Conservation (phyloP, 2,329 filamentous ascomycete genomes). For the Colletotrichum brevisporum region DNA sequence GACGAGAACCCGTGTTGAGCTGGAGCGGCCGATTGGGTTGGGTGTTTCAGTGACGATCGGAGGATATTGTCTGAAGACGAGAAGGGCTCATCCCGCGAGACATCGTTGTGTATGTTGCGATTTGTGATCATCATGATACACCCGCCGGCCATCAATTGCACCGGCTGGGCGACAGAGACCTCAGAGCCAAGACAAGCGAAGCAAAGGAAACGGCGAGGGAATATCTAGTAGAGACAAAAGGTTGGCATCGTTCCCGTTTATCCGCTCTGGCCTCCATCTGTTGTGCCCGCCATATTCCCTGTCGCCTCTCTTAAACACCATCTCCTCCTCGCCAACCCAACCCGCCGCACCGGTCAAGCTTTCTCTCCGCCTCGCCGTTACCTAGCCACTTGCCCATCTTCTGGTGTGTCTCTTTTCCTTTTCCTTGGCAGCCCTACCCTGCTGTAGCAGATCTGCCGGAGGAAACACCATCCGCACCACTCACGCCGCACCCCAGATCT, state of each 20-base stretch:
- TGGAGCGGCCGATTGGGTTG: constrained; percentile 23
- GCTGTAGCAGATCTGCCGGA: constrained; percentile 35
- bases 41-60: constrained; percentile 24
- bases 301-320: no score
- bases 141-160: constrained; percentile 1
- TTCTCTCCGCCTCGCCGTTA: constrained; percentile 16
- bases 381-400: no score
- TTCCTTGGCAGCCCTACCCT: constrained; percentile 31
- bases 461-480: constrained; percentile 29
- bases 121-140: constrained; percentile 5
- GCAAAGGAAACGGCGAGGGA: not conserved
- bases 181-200: not conserved
- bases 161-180: constrained; percentile 9
- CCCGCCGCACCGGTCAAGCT: constrained; percentile 16
- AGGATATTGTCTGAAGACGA: constrained; percentile 10
- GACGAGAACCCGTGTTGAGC: not conserved
- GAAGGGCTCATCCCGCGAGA: constrained; percentile 12
- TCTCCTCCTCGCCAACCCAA: no score
- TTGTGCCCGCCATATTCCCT: no score
- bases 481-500: constrained; percentile 3
- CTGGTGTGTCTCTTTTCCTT: no score
- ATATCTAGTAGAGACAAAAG: not conserved
- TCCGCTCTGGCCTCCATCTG: not conserved
- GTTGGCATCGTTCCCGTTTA: not conserved
- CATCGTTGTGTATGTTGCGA: not conserved